These are phyloP conservation scores for Colletotrichum filicis DNA, from an alignment of 2,329 filamentous ascomycete species.

Conservation along the genomic window DNA sequence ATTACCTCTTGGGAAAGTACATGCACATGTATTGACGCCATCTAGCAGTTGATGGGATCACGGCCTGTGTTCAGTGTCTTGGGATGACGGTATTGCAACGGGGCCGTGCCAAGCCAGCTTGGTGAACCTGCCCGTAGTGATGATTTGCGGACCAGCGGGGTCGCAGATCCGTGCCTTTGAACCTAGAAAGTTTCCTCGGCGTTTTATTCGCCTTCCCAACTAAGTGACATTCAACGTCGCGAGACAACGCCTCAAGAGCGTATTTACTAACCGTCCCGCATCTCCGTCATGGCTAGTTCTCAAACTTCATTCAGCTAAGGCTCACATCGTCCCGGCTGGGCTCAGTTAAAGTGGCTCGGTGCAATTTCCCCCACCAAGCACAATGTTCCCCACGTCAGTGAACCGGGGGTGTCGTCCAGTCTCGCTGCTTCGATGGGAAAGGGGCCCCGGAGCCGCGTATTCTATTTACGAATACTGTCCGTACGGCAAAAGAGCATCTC, in stretches of 20 bases:
- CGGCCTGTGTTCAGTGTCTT: too few species aligned
- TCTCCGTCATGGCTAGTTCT: not conserved
- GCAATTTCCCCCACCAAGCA: slow-evolving; percentile 28
- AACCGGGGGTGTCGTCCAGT: slow-evolving; percentile 22
- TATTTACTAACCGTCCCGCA: not conserved
- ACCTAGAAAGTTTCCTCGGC: not conserved
- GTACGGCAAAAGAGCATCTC: slow-evolving; percentile 1
- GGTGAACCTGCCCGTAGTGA: not conserved
- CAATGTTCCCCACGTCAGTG: slow-evolving; percentile 22
- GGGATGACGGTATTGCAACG: too few species aligned
- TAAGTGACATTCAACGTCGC: not conserved
- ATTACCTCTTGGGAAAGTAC: too few species aligned
- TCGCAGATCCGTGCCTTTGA: not conserved
- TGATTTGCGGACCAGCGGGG: not conserved
- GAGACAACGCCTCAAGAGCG: not conserved
- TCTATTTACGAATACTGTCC: slow-evolving; percentile 10
- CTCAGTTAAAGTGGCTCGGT: slow-evolving; percentile 26
- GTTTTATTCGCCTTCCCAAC: not conserved
- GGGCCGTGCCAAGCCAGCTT: not conserved
- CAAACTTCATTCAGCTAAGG: not conserved
- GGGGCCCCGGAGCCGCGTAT: slow-evolving; percentile 26
- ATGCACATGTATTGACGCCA: too few species aligned
- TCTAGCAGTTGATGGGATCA: too few species aligned
- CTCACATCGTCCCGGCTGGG: not conserved
- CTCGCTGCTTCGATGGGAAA: slow-evolving; percentile 17